Percentiles rank a stretch among this genome's conserved stretches.
phyloP scores from a whole-genome alignment of 2,329 filamentous ascomycete genomes.

The Colletotrichum australisinense region DNA sequence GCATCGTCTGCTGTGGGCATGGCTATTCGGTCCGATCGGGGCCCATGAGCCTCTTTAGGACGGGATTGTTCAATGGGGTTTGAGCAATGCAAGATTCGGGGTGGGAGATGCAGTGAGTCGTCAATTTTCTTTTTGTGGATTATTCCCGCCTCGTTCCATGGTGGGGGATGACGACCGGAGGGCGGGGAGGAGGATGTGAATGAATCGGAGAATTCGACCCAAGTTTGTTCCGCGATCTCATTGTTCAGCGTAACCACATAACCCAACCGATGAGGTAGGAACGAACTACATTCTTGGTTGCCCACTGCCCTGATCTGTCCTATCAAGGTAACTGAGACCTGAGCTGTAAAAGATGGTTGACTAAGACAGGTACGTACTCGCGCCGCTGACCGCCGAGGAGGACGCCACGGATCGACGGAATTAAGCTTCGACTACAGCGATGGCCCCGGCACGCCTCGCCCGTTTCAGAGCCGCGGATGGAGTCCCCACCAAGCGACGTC shows the following conservation, averaged over 20 bases:
- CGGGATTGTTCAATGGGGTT: background rate
- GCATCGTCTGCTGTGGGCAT: background rate
- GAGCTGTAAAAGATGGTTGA: no score
- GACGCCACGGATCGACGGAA: background rate
- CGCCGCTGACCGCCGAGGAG: background rate
- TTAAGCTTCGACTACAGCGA: conserved; percentile 26
- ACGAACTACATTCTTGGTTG: background rate
- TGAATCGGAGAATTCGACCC: background rate
- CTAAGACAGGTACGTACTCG: background rate
- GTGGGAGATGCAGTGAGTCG: background rate
- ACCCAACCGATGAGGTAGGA: background rate
- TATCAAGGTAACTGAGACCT: background rate
- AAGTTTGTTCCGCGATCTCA: background rate
- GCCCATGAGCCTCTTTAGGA: background rate
- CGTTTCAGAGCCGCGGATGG: conserved; percentile 33
- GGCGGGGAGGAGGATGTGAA: background rate
- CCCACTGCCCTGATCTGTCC: background rate
- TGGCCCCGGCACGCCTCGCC: conserved; percentile 7
- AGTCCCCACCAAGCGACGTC: conserved; percentile 8
- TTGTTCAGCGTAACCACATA: background rate
- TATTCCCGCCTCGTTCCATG: background rate
- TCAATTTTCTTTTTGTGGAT: background rate
- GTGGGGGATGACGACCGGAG: background rate
- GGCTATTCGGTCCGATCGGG: conserved; percentile 24
- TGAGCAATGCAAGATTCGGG: background rate